Evolutionary conservation across 208 protist genomes (phyloP).

Genomic region (Naegleria lovaniensis): DNA sequence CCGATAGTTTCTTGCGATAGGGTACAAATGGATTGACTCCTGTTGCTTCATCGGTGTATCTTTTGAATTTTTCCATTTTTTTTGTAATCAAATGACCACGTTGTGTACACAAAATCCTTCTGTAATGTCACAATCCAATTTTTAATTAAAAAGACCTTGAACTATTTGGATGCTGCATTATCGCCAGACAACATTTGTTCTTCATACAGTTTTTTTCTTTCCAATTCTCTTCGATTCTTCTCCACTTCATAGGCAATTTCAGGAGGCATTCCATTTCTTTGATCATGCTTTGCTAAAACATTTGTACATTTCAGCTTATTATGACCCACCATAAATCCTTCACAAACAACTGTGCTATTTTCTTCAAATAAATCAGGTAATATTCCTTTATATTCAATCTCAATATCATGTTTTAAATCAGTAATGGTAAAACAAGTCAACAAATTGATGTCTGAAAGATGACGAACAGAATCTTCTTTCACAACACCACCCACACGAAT

Average conservation of each 20-base stretch:
- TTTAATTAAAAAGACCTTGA: too few relatives aligned
- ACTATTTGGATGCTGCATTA: too few relatives aligned
- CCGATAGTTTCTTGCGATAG: not conserved
- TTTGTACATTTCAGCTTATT: not conserved
- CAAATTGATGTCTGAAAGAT: not conserved
- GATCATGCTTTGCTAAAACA: not conserved
- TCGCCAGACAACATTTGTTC: not conserved
- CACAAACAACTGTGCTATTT: not conserved
- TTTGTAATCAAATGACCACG: not conserved
- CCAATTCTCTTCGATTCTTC: not conserved
- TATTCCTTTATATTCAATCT: not conserved
- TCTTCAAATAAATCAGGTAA: slow-evolving; percentile 4
- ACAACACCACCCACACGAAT: not conserved
- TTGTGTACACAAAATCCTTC: too few relatives aligned
- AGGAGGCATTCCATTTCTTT: not conserved
- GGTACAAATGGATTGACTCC: not conserved
- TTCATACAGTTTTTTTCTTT: not conserved
- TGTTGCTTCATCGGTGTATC: not conserved
- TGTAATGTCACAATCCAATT: too few relatives aligned
- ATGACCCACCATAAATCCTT: not conserved
- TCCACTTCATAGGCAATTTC: not conserved
- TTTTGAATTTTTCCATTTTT: not conserved
- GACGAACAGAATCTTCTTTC: not conserved
- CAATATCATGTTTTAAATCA: not conserved
- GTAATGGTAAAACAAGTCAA: not conserved